phyloP scores from a whole-genome alignment of 495 filamentous ascomycete genomes.

The Talaromyces liani region DNA sequence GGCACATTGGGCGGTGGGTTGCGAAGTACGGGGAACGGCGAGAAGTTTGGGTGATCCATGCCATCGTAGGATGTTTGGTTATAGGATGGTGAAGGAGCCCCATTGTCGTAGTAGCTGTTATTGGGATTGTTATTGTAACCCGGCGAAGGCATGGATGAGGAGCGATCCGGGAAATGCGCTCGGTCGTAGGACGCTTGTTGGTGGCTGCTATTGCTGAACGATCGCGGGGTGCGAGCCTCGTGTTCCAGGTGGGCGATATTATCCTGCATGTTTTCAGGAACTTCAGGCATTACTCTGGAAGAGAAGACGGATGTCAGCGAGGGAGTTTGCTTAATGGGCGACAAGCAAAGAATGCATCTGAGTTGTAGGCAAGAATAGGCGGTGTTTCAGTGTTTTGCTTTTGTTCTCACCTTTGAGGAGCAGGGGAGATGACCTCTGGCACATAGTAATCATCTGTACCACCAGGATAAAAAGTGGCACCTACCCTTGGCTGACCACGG shows the following conservation, averaged over 20 bases:
- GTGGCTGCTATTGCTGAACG: slow-evolving; percentile 24
- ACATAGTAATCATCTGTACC: slow-evolving; percentile 83
- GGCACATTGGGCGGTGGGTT: slow-evolving; percentile 84
- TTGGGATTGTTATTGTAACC: slow-evolving; percentile 18
- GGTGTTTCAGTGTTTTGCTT: background rate
- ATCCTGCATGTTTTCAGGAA: slow-evolving; percentile 83
- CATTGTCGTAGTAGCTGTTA: slow-evolving; percentile 5
- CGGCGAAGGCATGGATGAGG: slow-evolving; percentile 28
- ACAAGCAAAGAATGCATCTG: background rate
- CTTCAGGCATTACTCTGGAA: slow-evolving; percentile 64
- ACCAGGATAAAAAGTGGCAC: slow-evolving; percentile 87
- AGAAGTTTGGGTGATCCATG: slow-evolving; percentile 71
- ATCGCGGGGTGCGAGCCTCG: slow-evolving; percentile 50
- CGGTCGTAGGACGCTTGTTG: slow-evolving; percentile 31
- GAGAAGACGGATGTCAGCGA: slow-evolving; percentile 9
- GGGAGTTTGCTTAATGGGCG: background rate
- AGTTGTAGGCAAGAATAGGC: background rate
- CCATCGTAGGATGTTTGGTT: slow-evolving; percentile 36
- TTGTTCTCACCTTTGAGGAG: slow-evolving; percentile 74
- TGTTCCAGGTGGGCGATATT: slow-evolving; percentile 85
- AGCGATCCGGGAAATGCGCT: slow-evolving; percentile 33
- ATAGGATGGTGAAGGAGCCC: slow-evolving; percentile 19
- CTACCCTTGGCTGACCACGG: slow-evolving; percentile 47
- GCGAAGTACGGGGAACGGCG: slow-evolving; percentile 80
- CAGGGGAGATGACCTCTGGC: slow-evolving; percentile 69